Evolutionary conservation across 1,284 basidiomycete genomes (phyloP).

Genomic region (Cutaneotrichosporon mucoides): DNA sequence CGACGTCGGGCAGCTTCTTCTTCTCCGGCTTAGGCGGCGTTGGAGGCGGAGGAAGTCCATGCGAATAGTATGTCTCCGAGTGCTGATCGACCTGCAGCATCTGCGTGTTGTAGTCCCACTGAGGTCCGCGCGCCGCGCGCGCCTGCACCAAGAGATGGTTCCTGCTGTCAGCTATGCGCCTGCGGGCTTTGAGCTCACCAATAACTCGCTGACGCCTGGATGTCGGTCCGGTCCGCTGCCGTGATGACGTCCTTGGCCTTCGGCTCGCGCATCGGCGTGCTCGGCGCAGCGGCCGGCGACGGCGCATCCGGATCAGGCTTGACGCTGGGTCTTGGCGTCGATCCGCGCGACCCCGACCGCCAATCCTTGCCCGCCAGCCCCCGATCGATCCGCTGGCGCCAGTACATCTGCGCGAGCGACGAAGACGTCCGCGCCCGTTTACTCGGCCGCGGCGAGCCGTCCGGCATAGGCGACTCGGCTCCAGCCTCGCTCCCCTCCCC

Average conservation of each 20-base stretch:
- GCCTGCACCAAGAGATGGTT: conserved; percentile 47
- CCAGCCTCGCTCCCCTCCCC: neutral
- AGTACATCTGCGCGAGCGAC: conserved; percentile 14
- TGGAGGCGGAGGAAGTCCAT: conserved; percentile 21
- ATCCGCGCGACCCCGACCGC: neutral
- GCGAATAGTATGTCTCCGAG: conserved; percentile 39
- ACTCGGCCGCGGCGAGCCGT: neutral
- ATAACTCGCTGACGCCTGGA: conserved; percentile 14
- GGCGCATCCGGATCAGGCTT: conserved; percentile 9
- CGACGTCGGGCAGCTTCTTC: neutral
- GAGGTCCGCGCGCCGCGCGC: conserved; percentile 43
- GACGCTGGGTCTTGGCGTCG: conserved; percentile 6
- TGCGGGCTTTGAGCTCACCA: conserved; percentile 9
- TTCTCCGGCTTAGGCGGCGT: conserved; percentile 3
- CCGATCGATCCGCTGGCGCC: conserved; percentile 13
- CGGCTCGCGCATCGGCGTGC: conserved; percentile 2
- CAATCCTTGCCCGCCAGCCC: neutral
- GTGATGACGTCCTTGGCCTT: conserved; percentile 7
- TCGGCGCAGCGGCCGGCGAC: neutral
- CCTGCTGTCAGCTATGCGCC: conserved; percentile 26
- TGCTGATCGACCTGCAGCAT: conserved; percentile 37
- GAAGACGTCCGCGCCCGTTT: conserved; percentile 6
- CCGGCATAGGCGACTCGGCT: neutral
- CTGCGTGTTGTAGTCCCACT: conserved; percentile 49
- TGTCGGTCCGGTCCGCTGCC: conserved; percentile 3